Evolutionary conservation across 2,329 filamentous ascomycete genomes (phyloP).

Genomic region (Aspergillus costaricaensis): DNA sequence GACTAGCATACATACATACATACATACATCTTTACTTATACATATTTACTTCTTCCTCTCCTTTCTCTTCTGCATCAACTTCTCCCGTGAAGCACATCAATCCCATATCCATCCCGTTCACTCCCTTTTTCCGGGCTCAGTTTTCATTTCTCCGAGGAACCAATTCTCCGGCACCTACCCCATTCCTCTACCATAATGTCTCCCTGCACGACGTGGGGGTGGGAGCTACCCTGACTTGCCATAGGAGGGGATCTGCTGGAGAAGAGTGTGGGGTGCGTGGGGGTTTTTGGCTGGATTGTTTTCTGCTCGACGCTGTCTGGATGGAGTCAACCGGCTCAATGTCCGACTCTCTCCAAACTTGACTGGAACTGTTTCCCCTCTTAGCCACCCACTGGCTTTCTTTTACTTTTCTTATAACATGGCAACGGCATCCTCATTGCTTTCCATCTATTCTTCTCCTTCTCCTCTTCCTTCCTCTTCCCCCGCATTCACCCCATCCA

Average conservation of each 20-base stretch:
- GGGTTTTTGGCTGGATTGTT: not conserved
- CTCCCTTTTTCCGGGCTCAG: not conserved
- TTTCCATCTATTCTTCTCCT: not conserved
- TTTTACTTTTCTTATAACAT: not conserved
- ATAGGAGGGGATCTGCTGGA: not conserved
- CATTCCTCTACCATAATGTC: not conserved
- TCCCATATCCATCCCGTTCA: not conserved
- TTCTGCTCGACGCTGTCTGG: not conserved
- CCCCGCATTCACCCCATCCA: conserved; percentile 1
- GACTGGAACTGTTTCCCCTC: not conserved
- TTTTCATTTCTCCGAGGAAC: not conserved
- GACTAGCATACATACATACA: too few species aligned
- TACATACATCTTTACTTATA: too few species aligned
- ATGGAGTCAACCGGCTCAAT: conserved; percentile 1
- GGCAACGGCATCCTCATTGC: not conserved
- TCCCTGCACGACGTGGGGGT: not conserved
- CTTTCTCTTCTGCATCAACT: not conserved
- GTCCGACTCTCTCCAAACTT: not conserved
- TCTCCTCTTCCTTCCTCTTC: conserved; percentile 1
- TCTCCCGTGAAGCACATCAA: not conserved
- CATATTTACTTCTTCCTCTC: not conserved
- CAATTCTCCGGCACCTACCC: not conserved
- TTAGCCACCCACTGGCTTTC: not conserved
- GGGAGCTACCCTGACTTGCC: not conserved
- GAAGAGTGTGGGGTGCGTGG: not conserved